Base-by-base conservation (phyloP, 1,284 basidiomycete species). In the Sanghuangporus baumii region DNA sequence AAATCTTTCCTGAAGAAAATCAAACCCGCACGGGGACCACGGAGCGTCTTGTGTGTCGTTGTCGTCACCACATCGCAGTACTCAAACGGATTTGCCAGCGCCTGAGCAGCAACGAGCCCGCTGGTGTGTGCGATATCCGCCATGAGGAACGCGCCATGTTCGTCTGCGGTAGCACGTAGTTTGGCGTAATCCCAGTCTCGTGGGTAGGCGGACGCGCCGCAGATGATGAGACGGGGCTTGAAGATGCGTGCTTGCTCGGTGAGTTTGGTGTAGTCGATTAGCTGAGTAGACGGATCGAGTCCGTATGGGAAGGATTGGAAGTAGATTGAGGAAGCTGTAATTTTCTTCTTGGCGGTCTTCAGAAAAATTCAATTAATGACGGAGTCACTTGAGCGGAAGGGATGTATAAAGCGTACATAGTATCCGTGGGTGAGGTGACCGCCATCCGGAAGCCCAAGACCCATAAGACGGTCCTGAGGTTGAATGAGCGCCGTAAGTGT, bases 271-370 rank as follows among this genome's bases (percentile, higher is more conserved):
- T 98, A 98, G 82, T 99, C 95, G 71, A 99, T 89, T 70, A 96
- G 83, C 74, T 97, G 91, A 65, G 90, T 93, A 61, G 85, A 76
- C 58, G 90, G 88, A 72, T 89, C 85, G 69, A 99, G 92, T 65
- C 86, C 88, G 75, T 99, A 99, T 57, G 97, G 97, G 76, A 98
- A 85, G 54, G 96, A 98, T 78, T 99, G 96, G 91, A 99, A 99
- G 85, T 99, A 99, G 81, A 99, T 98, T 18, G 96, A 98, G 47
- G 96, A 99, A 31, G 97, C 95, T 59, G 96, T 98, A 87, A 99
- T 99, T 81, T 99, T 99, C 85, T 98, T 97, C 81, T 98, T 98
- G 67, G 95, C 95, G 67, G 96, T 98, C 90, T 91, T 1, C 26
- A 31, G 26, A 31, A 4, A 31, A 71, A 62, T 81, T 16, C 55